These are phyloP conservation scores for Elaeis guineensis DNA, from an alignment of 176 grass and related monocot species.

Conservation along the genomic window DNA sequence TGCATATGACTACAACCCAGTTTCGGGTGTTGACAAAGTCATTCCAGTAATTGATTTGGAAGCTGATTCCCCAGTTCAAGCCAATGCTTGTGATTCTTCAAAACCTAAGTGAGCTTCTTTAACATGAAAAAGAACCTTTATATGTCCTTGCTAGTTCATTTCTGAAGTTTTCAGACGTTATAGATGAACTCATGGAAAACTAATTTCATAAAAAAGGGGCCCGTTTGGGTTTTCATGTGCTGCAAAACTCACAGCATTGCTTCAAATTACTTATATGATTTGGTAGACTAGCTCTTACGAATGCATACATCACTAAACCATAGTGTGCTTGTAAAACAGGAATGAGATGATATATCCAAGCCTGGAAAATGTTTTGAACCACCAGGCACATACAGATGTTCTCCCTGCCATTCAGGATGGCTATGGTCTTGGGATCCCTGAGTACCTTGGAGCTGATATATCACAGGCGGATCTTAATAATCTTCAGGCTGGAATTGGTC, in stretches of 20 bases:
- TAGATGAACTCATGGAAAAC: neutral
- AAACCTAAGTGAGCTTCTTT: slow-evolving; percentile 62
- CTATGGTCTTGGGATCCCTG: slow-evolving; percentile 65
- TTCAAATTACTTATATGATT: too few relatives aligned
- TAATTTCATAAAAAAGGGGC: slow-evolving; percentile 6
- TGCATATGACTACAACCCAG: slow-evolving; percentile 24
- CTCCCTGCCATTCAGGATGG: slow-evolving; percentile 70
- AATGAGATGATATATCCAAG: slow-evolving; percentile 46
- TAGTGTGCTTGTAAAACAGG: slow-evolving; percentile 26
- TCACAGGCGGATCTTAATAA: slow-evolving; percentile 35
- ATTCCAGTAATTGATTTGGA: slow-evolving; percentile 81
- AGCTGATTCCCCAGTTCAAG: slow-evolving; percentile 58
- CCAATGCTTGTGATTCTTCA: slow-evolving; percentile 32
- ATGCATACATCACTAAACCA: neutral
- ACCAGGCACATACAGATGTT: slow-evolving; percentile 34
- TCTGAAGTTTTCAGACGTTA: slow-evolving; percentile 7
- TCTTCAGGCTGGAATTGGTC: slow-evolving; percentile 55
- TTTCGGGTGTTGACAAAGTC: slow-evolving; percentile 37
- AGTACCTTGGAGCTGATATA: slow-evolving; percentile 81
- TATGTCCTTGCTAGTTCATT: slow-evolving; percentile 4
- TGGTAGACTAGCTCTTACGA: too few relatives aligned
- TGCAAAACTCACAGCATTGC: too few relatives aligned
- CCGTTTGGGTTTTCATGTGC: too few relatives aligned
- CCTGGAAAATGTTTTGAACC: slow-evolving; percentile 53
- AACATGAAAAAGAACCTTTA: too few relatives aligned